These are phyloP conservation scores for Ceratopteris richardii DNA, from an alignment of 75 land plant genomes.

Conservation along the genomic window DNA sequence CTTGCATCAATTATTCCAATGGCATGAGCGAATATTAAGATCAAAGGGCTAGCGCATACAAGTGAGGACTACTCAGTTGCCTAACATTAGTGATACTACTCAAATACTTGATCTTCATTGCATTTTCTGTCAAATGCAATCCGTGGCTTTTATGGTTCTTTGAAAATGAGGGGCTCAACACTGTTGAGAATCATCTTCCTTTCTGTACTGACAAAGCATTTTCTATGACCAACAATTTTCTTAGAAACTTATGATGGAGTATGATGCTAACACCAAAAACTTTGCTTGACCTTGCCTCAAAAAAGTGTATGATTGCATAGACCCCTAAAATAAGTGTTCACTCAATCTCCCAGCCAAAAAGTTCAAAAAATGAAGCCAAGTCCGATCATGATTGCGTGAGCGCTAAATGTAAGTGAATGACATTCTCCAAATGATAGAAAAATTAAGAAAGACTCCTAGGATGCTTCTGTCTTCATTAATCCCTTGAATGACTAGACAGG, in stretches of 20 bases:
- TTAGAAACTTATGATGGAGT: background rate
- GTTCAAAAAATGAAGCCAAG: slow-evolving; percentile 62
- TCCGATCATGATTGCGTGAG: too few species aligned
- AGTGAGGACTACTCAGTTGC: too few species aligned
- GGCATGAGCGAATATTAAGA: too few species aligned
- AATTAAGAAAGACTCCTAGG: too few species aligned
- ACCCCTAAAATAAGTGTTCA: slow-evolving; percentile 65
- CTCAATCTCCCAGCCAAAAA: slow-evolving; percentile 66
- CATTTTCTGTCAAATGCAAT: slow-evolving; percentile 58
- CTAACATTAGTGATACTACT: too few species aligned
- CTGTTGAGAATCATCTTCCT: too few species aligned
- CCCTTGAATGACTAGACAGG: too few species aligned
- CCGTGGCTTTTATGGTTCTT: slow-evolving; percentile 86
- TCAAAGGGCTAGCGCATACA: too few species aligned
- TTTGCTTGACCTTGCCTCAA: slow-evolving; percentile 36
- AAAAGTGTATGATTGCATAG: slow-evolving; percentile 56
- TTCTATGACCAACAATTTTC: background rate
- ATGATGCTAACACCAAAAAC: slow-evolving; percentile 51
- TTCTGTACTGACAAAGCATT: slow-evolving; percentile 35
- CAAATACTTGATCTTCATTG: slow-evolving; percentile 56
- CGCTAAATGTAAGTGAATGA: too few species aligned
- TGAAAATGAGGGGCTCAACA: slow-evolving; percentile 60
- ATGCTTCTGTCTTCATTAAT: too few species aligned
- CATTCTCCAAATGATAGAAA: too few species aligned
- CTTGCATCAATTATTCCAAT: too few species aligned